Evolutionary conservation across 345 rosid species (phyloP).

Genomic region (Barbarea vulgaris): DNA sequence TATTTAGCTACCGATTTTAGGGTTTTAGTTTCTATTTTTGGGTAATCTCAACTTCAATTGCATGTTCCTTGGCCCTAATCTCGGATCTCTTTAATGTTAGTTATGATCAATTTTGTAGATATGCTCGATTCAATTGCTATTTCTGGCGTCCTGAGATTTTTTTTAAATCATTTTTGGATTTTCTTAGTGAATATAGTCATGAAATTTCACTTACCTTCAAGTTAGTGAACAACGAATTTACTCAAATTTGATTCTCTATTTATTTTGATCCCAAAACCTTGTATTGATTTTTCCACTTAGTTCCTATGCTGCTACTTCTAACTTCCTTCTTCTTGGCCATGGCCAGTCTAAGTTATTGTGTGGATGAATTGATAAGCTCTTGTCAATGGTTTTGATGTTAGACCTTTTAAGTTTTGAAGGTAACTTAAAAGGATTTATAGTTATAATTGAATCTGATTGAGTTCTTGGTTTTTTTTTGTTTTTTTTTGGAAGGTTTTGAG

Average conservation of each 20-base stretch:
- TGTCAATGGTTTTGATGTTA: not conserved
- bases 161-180: not conserved
- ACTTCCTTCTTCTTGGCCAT: not conserved
- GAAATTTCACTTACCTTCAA: constrained; percentile 29
- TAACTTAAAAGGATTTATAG: not conserved
- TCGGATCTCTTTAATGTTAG: constrained; percentile 61
- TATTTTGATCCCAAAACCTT: not conserved
- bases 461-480: not conserved
- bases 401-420: not conserved
- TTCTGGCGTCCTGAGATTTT: constrained; percentile 35
- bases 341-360: not conserved
- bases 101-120: not conserved
- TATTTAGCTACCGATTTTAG: constrained; percentile 9
- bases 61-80: constrained; percentile 42
- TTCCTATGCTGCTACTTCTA: not conserved
- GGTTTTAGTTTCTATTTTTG: constrained; percentile 19
- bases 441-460: constrained; percentile 21
- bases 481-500: constrained; percentile 10
- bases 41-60: constrained; percentile 33
- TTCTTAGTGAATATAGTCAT: constrained; percentile 25
- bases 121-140: constrained; percentile 37
- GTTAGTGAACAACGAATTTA: constrained; percentile 40
- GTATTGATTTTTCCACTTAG: not conserved
- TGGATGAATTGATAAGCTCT: not conserved
- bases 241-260: constrained; percentile 32